Conservation (phyloP, 805 yeast genomes). For the Phaffomyces antillensis region DNA sequence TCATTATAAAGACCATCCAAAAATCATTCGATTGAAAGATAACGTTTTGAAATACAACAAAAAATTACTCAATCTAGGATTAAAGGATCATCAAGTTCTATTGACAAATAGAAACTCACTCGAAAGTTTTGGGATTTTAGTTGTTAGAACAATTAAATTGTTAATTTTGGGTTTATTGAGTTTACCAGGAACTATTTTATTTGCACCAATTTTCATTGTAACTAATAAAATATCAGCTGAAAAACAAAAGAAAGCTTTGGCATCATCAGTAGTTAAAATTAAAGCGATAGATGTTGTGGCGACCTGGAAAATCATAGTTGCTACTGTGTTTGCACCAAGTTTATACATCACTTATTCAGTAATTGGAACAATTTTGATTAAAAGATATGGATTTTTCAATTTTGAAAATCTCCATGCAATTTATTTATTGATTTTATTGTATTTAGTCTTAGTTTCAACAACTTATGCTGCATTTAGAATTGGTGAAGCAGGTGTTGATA, state of each 20-base stretch:
- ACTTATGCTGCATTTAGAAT: constrained; percentile 82
- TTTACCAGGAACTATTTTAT: constrained; percentile 78
- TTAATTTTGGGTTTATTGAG: constrained; percentile 50
- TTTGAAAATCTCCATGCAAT: constrained; percentile 14
- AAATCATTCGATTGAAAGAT: constrained; percentile 51
- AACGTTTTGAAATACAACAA: constrained; percentile 66
- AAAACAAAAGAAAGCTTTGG: constrained; percentile 74
- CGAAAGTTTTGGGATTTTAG: constrained; percentile 40
- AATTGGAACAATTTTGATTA: constrained; percentile 30
- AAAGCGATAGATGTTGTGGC: constrained; percentile 89
- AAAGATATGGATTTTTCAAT: constrained; percentile 24
- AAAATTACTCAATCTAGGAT: constrained; percentile 52
- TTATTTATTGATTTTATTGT: constrained; percentile 36
- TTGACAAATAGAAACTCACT: constrained; percentile 40
- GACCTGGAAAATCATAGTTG: constrained; percentile 88
- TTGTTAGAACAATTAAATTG: constrained; percentile 47
- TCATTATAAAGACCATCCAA: constrained; percentile 65
- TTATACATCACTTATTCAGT: constrained; percentile 72
- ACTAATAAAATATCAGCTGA: constrained; percentile 61
- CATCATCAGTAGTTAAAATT: constrained; percentile 86
- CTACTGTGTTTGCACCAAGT: constrained; percentile 79
- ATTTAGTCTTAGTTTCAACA: constrained; percentile 57
- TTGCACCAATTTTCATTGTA: constrained; percentile 77
- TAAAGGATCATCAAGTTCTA: constrained; percentile 68
- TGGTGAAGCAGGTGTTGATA: constrained; percentile 89